Conservation (phyloP, 2,329 filamentous ascomycete genomes). For the Epichloe coenophiala region DNA sequence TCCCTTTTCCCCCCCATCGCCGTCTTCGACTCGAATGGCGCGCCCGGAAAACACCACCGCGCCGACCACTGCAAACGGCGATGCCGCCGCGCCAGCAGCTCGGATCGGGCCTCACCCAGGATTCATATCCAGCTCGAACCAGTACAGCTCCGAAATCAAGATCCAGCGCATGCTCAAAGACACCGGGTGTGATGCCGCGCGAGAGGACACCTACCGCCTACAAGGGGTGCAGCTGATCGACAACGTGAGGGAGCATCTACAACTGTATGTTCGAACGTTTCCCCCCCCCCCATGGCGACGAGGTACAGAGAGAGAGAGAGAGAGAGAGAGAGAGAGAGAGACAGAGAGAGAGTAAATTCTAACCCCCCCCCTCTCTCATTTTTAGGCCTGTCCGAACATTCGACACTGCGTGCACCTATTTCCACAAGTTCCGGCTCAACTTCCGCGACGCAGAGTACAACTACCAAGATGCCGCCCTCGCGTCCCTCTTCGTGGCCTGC, state of each 20-base stretch:
- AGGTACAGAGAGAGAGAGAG: background rate
- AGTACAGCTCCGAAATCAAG: conserved; percentile 72
- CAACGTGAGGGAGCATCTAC: conserved; percentile 62
- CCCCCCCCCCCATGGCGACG: too few relatives aligned
- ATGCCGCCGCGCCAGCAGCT: background rate
- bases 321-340: background rate
- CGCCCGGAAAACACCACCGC: background rate
- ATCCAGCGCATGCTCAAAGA: conserved; percentile 60
- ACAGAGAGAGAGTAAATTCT: background rate
- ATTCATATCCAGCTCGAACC: conserved; percentile 37
- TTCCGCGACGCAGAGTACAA: conserved; percentile 80
- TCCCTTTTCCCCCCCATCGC: background rate
- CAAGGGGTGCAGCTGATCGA: conserved; percentile 87
- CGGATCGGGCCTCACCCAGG: conserved; percentile 31
- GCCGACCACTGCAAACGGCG: conserved; percentile 7
- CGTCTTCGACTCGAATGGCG: conserved; percentile 2
- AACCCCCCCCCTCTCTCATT: background rate
- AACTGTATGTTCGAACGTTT: conserved; percentile 44
- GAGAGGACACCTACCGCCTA: conserved; percentile 68
- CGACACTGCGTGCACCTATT: conserved; percentile 83
- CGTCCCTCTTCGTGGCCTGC: conserved; percentile 82
- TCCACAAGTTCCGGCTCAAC: conserved; percentile 80
- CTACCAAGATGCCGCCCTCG: conserved; percentile 73
- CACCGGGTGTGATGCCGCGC: conserved; percentile 58
- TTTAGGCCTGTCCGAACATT: conserved; percentile 75